phyloP scores from a whole-genome alignment of 2,329 filamentous ascomycete genomes.

The Alternaria sp. region DNA sequence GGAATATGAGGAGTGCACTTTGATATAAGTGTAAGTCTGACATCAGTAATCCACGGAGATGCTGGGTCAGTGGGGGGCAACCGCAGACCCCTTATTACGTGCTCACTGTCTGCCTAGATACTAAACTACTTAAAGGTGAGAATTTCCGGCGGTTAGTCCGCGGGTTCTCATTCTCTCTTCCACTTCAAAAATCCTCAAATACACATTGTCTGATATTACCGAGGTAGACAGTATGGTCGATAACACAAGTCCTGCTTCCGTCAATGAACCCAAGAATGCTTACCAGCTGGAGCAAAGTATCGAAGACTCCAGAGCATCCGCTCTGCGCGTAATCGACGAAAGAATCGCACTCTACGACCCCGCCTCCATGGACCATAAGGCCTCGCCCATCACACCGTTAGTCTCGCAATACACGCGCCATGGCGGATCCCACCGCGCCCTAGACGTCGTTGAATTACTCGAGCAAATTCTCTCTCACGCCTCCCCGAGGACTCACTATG shows the following conservation, averaged over 20 bases:
- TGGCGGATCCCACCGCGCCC: not conserved
- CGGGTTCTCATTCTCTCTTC: too few relatives aligned
- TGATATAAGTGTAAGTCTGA: too few relatives aligned
- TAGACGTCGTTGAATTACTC: not conserved
- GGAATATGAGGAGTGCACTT: too few relatives aligned
- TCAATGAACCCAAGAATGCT: fast-evolving
- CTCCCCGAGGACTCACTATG: not conserved
- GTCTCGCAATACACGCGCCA: fast-evolving
- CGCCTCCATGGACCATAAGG: fast-evolving
- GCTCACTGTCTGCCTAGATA: not conserved
- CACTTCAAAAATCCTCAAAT: not conserved
- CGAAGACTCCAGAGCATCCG: not conserved
- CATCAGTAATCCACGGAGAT: too few relatives aligned
- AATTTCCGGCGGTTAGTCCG: not conserved
- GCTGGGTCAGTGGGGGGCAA: too few relatives aligned
- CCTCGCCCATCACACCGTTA: not conserved
- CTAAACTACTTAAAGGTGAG: not conserved
- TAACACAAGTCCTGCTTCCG: fast-evolving
- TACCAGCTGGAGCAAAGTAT: not conserved
- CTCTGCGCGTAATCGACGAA: not conserved
- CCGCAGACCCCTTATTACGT: not conserved
- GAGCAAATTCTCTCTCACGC: not conserved
- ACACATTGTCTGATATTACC: not conserved
- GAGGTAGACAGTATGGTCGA: not conserved
- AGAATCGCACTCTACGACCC: not conserved